Evolutionary conservation across 768 basidiomycete genomes (phyloP), one percentile per base, ranked within the genome.

Genomic region (Tylopilus felleus): DNA sequence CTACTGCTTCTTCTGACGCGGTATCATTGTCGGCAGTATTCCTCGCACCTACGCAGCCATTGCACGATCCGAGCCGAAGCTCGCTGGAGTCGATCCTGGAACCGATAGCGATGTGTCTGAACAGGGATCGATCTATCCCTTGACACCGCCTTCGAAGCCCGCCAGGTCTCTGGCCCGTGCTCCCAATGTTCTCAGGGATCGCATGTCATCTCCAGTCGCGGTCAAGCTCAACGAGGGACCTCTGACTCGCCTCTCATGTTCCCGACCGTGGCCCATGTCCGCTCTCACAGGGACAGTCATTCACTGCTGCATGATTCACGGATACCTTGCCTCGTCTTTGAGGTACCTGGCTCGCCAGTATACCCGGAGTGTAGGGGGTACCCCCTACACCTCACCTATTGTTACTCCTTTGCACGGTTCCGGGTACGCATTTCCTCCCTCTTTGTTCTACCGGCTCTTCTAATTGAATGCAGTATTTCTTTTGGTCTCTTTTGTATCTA

Each of bases 361-460:
- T n/a, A 7, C n/a, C n/a, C 29, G n/a, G n/a, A n/a, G n/a, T n/a
- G n/a, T n/a, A n/a, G n/a, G n/a, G n/a, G n/a, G n/a, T n/a, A n/a
- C n/a, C n/a, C n/a, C n/a, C n/a, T n/a, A n/a, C n/a, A n/a, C n/a
- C n/a, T n/a, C n/a, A n/a, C n/a, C n/a, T n/a, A n/a, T n/a, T 2
- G 51, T 63, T 54, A 47, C 17, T 53, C 61, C 1, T 56, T 63
- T 55, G 13, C 27, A 19, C 13, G 12, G 36, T 27, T 47, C 29
- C 28, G 1, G 45, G 60, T 62, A 39, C 2, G 51, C 5, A 22
- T 16, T 38, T n/a, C n/a, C 44, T 47, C 19, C 16, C 3, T n/a
- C 2, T 14, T 40, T 27, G n/a, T 14, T 22, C 14, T 29, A 1
- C 10, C 1, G 5, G 8, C 4, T 10, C 0, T 13, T 13, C 19